These are phyloP conservation scores for Ustilago nuda DNA, from an alignment of 1,284 basidiomycete species.

Conservation along the genomic window DNA sequence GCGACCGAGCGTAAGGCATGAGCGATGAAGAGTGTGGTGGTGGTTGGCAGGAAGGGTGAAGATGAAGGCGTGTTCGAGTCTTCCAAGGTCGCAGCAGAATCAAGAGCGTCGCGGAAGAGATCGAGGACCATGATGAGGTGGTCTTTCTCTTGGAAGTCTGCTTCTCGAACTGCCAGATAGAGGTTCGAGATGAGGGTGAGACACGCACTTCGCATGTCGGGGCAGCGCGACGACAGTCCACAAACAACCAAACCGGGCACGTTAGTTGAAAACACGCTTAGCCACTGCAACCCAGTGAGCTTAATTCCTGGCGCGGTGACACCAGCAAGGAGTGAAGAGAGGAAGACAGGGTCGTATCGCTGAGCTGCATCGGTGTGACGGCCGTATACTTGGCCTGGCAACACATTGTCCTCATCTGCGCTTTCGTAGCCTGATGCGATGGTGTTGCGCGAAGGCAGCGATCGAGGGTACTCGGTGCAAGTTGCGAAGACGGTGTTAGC, in stretches of 20 bases:
- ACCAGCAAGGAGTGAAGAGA: constrained; percentile 78
- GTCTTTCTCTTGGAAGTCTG: constrained; percentile 82
- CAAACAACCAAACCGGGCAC: constrained; percentile 80
- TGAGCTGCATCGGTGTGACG: constrained; percentile 29
- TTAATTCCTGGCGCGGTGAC: constrained; percentile 74
- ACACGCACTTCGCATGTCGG: constrained; percentile 74
- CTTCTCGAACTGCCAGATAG: constrained; percentile 71
- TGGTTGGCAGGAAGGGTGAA: constrained; percentile 75
- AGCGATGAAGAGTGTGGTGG: constrained; percentile 81
- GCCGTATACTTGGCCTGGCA: constrained; percentile 40
- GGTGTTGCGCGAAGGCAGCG: constrained; percentile 22
- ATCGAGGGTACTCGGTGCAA: constrained; percentile 78
- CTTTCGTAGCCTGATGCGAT: constrained; percentile 28
- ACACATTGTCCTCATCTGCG: neutral
- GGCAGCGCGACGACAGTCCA: constrained; percentile 78
- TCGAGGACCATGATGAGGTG: constrained; percentile 82
- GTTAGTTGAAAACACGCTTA: constrained; percentile 85
- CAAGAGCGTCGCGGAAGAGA: constrained; percentile 72
- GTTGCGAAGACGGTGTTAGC: constrained; percentile 78
- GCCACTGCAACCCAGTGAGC: constrained; percentile 79
- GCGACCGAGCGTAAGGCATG: constrained; percentile 83
- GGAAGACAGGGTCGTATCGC: constrained; percentile 83
- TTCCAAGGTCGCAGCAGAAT: constrained; percentile 21
- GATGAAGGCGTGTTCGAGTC: constrained; percentile 61
- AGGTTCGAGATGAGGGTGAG: constrained; percentile 71